These are phyloP conservation scores for Metschnikowia reukaufii DNA, from an alignment of 805 yeast genomes.

Conservation along the genomic window DNA sequence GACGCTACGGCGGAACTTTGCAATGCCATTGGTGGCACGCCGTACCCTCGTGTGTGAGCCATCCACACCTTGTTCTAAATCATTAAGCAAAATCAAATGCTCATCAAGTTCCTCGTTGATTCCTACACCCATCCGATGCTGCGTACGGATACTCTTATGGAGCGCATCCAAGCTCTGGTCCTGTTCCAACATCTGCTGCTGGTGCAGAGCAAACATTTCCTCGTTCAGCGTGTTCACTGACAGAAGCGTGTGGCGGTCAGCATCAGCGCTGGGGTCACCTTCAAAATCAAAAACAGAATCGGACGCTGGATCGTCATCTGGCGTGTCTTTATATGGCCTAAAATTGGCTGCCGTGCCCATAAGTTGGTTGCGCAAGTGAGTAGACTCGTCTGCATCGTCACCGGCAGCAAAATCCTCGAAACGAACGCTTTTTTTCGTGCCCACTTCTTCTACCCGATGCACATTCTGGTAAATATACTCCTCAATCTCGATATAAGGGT, in stretches of 20 bases:
- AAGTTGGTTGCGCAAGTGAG: slow-evolving; percentile 29
- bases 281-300: too few relatives aligned
- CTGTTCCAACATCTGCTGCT: slow-evolving; percentile 40
- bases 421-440: slow-evolving; percentile 34
- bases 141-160: slow-evolving; percentile 35
- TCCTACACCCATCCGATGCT: slow-evolving; percentile 40
- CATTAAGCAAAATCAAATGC: slow-evolving; percentile 41
- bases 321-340: slow-evolving; percentile 36
- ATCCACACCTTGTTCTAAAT: slow-evolving; percentile 44
- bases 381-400: slow-evolving; percentile 22
- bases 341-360: slow-evolving; percentile 35
- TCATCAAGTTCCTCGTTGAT: slow-evolving; percentile 43
- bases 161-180: slow-evolving; percentile 36
- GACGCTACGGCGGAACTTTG: slow-evolving; percentile 32
- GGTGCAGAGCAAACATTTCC: slow-evolving; percentile 44
- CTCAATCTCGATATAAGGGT: slow-evolving; percentile 29
- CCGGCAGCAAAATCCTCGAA: slow-evolving; percentile 33
- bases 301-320: too few relatives aligned
- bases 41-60: slow-evolving; percentile 30
- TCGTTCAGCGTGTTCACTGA: slow-evolving; percentile 35
- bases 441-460: slow-evolving; percentile 6
- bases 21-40: slow-evolving; percentile 31
- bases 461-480: slow-evolving; percentile 28
- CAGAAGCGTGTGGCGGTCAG: slow-evolving; percentile 20
- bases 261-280: slow-evolving; percentile 21